phyloP scores from a whole-genome alignment of 163 green algal species.

The Chlorella variabilis region DNA sequence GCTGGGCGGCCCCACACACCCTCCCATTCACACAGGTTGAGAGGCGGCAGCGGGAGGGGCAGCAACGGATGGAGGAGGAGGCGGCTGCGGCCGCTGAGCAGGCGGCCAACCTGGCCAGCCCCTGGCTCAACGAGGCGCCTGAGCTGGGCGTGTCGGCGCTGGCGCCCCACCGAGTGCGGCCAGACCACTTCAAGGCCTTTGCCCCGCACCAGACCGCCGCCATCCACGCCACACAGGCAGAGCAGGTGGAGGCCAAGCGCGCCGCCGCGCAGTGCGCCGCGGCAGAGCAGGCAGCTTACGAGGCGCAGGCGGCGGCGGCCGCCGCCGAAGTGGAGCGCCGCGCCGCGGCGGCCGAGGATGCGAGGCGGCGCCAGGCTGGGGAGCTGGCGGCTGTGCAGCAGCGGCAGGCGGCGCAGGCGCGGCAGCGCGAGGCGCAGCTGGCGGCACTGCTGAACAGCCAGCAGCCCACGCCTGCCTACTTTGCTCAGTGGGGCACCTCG shows the following conservation, averaged over 20 bases:
- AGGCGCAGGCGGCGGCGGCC: not conserved
- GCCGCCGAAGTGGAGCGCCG: not conserved
- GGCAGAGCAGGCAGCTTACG: not conserved
- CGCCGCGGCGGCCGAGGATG: not conserved
- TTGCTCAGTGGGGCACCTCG: slow-evolving; percentile 35
- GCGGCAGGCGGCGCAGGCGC: slow-evolving; percentile 19
- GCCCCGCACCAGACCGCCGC: not conserved
- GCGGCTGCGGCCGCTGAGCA: slow-evolving; percentile 11
- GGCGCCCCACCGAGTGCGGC: slow-evolving; percentile 1
- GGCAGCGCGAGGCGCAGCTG: not conserved
- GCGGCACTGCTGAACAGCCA: not conserved
- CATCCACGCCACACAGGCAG: slow-evolving; percentile 5
- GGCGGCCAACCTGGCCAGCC: slow-evolving; percentile 1
- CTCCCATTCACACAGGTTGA: not conserved
- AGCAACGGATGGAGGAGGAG: not conserved
- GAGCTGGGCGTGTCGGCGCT: not conserved
- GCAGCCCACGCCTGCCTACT: slow-evolving; percentile 2
- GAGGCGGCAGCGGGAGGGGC: not conserved
- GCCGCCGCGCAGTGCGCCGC: not conserved
- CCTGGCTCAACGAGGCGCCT: slow-evolving; percentile 29
- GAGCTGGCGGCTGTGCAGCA: slow-evolving; percentile 12
- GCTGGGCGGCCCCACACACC: no score
- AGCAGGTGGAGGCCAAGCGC: slow-evolving; percentile 23
- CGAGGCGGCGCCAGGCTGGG: not conserved
- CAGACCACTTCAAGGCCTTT: slow-evolving; percentile 34